Base-by-base conservation (phyloP, 176 grass and related monocot species). In the Oryza brachyantha region DNA sequence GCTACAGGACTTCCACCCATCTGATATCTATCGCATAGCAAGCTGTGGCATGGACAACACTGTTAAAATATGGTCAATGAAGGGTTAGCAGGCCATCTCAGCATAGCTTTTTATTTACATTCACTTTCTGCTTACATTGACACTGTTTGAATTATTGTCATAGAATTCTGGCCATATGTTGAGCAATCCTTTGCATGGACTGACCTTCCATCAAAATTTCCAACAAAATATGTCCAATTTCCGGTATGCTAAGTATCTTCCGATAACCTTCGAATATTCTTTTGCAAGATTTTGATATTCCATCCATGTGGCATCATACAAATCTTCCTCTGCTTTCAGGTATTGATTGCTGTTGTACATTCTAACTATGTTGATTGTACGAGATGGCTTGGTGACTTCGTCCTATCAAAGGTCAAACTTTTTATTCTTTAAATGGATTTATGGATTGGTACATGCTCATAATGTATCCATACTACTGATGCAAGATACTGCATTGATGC, bases 31-130 rank as follows among this genome's bases (percentile, higher is more conserved):
- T 5, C 73, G 86, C 28, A 87, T 95, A 72, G 93, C 89, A 77
- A 95, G 93, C 73, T 95, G 93, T 85, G 93, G 93, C 26, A 95
- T 95, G 93, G 93, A 95, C 75, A 92, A 94, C 73, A 93, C 96
- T 77, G 92, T 98, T 70, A 98, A 90, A 85, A 94, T 98, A 32
- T 98, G 93, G 93, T 95, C 93, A 45, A 95, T 95, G 89, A 95
- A 95, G 91, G 93, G n/a, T 94, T 59, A 77, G 59, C 17, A n/a
- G 70, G 27, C 39, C 39, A 68, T 41, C 37, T 82, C 10, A 46
- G 54, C n/a, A 57, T 61, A 78, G 27, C 25, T 14, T 13, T 38
- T 68, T 50, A 28, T 71, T 54, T 74, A 19, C 8, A 38, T 80
- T 79, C 55, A 3, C 58, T 59, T 73, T 55, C 38, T 77, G 63